phyloP scores from a whole-genome alignment of 306 rosid genomes.

The Crotalaria pallida region DNA sequence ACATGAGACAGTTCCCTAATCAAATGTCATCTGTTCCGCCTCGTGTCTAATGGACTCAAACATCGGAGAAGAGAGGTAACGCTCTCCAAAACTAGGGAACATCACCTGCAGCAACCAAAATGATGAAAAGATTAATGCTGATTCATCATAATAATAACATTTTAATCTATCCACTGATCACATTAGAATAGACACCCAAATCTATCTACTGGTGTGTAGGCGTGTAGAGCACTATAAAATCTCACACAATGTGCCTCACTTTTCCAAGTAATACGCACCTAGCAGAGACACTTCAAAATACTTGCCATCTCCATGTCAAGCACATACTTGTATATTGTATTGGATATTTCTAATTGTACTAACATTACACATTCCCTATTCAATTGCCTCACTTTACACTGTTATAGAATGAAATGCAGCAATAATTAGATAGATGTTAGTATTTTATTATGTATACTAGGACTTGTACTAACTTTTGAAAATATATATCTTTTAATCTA shows the following conservation, averaged over 20 bases:
- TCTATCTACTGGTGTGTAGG: background rate
- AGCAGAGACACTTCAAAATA: background rate
- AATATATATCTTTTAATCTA: no score
- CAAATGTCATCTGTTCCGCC: conserved; percentile 42
- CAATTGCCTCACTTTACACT: no score
- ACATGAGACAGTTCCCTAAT: background rate
- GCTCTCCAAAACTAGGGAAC: conserved; percentile 50
- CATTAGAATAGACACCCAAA: background rate
- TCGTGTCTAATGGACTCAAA: conserved; percentile 41
- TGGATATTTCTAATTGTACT: no score
- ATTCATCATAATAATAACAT: background rate
- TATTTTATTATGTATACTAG: no score
- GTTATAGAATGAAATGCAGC: no score
- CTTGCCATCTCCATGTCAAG: no score
- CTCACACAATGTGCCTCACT: background rate
- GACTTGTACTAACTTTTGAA: no score
- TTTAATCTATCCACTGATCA: background rate
- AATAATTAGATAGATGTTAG: no score
- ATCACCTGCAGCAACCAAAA: conserved; percentile 31
- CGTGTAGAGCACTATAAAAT: background rate
- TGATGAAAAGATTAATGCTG: background rate
- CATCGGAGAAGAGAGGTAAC: conserved; percentile 39
- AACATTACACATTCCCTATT: no score
- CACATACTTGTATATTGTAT: no score
- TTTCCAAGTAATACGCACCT: background rate